Conservation (phyloP, 768 basidiomycete species). For the Kwoniella mangroviensis region DNA sequence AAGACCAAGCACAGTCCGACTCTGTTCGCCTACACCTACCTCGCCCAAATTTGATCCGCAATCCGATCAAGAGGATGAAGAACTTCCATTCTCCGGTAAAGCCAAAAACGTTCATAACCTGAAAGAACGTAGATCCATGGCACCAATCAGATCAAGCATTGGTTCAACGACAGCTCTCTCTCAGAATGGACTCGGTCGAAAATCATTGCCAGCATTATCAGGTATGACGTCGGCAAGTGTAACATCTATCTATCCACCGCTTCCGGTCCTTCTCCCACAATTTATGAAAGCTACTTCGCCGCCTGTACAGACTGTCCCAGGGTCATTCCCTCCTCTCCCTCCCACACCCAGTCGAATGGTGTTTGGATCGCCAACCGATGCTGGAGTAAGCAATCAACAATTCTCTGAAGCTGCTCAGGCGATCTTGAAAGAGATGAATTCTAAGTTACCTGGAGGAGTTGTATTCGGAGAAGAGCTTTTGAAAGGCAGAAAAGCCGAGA, state of each 20-base stretch:
- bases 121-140: constrained; percentile 42
- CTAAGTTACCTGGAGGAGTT: constrained; percentile 38
- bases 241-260: constrained; percentile 43
- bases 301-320: constrained; percentile 4
- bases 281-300: constrained; percentile 12
- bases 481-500: constrained; percentile 44
- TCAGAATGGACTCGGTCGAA: constrained; percentile 22
- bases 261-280: constrained; percentile 31
- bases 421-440: constrained; percentile 52
- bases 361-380: constrained; percentile 22
- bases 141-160: constrained; percentile 30
- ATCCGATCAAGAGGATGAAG: constrained; percentile 30
- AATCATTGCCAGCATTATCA: constrained; percentile 44
- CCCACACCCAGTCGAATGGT: constrained; percentile 16
- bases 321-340: constrained; percentile 19
- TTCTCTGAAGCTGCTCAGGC: constrained; percentile 47
- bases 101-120: constrained; percentile 23
- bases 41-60: neutral
- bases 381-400: constrained; percentile 37
- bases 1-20: constrained; percentile 45
- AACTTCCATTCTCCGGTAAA: constrained; percentile 40
- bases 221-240: constrained; percentile 31
- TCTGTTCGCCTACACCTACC: constrained; percentile 39
- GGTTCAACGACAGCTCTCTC: constrained; percentile 3
- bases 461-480: constrained; percentile 41